phyloP scores from a whole-genome alignment of 257 asterid genomes.

The Linaria vulgaris region DNA sequence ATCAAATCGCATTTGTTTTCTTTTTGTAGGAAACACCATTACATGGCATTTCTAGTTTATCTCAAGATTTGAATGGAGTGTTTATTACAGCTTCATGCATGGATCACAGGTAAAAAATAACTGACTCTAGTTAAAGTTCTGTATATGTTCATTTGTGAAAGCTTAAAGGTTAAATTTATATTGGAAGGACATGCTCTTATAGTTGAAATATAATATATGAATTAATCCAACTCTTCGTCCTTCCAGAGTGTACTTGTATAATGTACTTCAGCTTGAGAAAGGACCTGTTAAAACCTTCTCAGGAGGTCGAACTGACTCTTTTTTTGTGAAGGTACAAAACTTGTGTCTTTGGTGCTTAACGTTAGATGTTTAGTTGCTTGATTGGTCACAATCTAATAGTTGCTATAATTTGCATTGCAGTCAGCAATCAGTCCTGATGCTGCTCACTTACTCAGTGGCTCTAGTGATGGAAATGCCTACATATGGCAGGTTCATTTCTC shows the following conservation, averaged over 20 bases:
- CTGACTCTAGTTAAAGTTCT: constrained; percentile 12
- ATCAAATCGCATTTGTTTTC: constrained; percentile 28
- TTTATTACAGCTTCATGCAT: constrained; percentile 86
- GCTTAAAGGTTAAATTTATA: background rate
- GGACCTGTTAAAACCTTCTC: constrained; percentile 70
- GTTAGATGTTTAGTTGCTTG: background rate
- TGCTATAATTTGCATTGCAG: constrained; percentile 52
- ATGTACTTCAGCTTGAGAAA: constrained; percentile 75
- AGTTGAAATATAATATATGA: constrained; percentile 1
- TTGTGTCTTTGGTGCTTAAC: background rate
- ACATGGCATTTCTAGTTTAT: constrained; percentile 87
- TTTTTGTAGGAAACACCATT: constrained; percentile 54
- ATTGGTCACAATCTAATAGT: constrained; percentile 21
- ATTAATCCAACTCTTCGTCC: constrained; percentile 11
- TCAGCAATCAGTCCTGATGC: constrained; percentile 89
- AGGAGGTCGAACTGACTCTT: constrained; percentile 73
- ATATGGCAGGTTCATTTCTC: constrained; percentile 69
- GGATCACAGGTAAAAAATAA: constrained; percentile 81
- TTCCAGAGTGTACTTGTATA: constrained; percentile 81
- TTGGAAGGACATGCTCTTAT: background rate
- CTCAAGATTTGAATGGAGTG: constrained; percentile 85
- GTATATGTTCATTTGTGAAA: background rate
- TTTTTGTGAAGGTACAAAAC: constrained; percentile 80
- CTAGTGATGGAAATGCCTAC: constrained; percentile 94
- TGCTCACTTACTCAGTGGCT: constrained; percentile 89